Conservation (phyloP, 768 basidiomycete species). For the Steccherinum ochraceum region DNA sequence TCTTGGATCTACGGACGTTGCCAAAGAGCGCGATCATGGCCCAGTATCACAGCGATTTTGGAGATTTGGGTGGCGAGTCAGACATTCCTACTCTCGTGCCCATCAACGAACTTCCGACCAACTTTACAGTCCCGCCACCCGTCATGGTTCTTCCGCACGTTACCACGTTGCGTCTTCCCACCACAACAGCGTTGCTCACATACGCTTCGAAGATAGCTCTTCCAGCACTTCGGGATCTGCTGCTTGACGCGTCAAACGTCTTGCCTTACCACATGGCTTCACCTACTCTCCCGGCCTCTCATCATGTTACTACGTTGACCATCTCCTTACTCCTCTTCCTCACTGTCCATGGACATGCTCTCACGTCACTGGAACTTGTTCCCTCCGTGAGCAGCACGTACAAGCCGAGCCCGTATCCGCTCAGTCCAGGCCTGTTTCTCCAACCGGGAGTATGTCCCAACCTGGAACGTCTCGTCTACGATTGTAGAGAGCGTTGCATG, state of each 20-base stretch:
- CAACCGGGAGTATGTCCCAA: slow-evolving; percentile 36
- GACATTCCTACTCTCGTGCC: not conserved
- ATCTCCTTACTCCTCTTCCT: slow-evolving; percentile 25
- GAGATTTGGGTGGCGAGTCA: not conserved
- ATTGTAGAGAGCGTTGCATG: slow-evolving; percentile 11
- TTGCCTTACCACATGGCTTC: slow-evolving; percentile 7
- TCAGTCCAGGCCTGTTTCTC: slow-evolving; percentile 39
- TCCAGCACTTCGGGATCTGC: slow-evolving; percentile 38
- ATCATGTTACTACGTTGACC: slow-evolving; percentile 13
- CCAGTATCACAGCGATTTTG: not conserved
- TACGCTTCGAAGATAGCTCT: slow-evolving; percentile 33
- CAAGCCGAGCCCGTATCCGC: slow-evolving; percentile 20
- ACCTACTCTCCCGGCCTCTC: slow-evolving; percentile 16
- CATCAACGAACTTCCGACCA: slow-evolving; percentile 14
- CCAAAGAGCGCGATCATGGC: not conserved
- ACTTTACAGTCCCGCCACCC: slow-evolving; percentile 13
- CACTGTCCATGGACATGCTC: slow-evolving; percentile 31
- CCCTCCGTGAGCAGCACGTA: slow-evolving; percentile 8
- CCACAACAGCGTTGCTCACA: slow-evolving; percentile 28
- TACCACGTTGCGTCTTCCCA: slow-evolving; percentile 37
- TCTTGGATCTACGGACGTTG: slow-evolving; percentile 42
- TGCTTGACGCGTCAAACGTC: slow-evolving; percentile 24
- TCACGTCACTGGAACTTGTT: slow-evolving; percentile 35
- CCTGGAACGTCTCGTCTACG: slow-evolving; percentile 37
- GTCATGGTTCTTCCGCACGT: slow-evolving; percentile 30